phyloP scores from a whole-genome alignment of 805 yeast genomes.

The Metschnikowia rubicola region DNA sequence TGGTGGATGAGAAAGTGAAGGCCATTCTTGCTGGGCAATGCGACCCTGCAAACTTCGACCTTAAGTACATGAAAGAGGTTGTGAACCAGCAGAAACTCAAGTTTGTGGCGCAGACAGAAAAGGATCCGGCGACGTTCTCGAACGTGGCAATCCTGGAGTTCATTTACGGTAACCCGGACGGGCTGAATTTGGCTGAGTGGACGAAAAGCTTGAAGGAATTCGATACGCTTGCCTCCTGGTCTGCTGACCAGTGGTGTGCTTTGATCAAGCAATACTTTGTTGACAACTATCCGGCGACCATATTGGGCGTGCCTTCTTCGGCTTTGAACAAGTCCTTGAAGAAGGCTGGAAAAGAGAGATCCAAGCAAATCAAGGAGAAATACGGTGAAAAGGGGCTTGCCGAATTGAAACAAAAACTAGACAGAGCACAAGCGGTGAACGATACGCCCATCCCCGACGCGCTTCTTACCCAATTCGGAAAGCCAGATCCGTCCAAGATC shows the following conservation, averaged over 20 bases:
- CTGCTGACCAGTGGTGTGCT: slow-evolving; percentile 61
- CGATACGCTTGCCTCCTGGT: slow-evolving; percentile 58
- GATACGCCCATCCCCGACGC: slow-evolving; percentile 74
- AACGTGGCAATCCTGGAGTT: slow-evolving; percentile 73
- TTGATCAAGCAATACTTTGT: slow-evolving; percentile 53
- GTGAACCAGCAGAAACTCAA: slow-evolving; percentile 63
- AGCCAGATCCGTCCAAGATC: slow-evolving; percentile 74
- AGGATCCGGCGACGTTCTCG: slow-evolving; percentile 57
- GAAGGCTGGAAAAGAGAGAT: slow-evolving; percentile 45
- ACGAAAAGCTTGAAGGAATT: slow-evolving; percentile 56
- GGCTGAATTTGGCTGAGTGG: slow-evolving; percentile 55
- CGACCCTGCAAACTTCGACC: slow-evolving; percentile 50
- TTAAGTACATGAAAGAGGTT: slow-evolving; percentile 62
- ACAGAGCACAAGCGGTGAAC: slow-evolving; percentile 62
- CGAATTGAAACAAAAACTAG: slow-evolving; percentile 47
- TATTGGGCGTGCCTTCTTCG: slow-evolving; percentile 71
- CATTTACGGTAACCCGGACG: slow-evolving; percentile 67
- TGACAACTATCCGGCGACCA: slow-evolving; percentile 58
- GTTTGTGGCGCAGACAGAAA: slow-evolving; percentile 59
- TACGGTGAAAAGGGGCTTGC: slow-evolving; percentile 61
- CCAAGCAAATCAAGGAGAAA: slow-evolving; percentile 46
- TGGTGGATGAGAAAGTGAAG: slow-evolving; percentile 51
- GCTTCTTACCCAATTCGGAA: slow-evolving; percentile 56
- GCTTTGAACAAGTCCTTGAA: slow-evolving; percentile 52
- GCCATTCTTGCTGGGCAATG: slow-evolving; percentile 53